These are phyloP conservation scores for Solanum pimpinellifolium DNA, from an alignment of 257 asterid species.

Conservation along the genomic window DNA sequence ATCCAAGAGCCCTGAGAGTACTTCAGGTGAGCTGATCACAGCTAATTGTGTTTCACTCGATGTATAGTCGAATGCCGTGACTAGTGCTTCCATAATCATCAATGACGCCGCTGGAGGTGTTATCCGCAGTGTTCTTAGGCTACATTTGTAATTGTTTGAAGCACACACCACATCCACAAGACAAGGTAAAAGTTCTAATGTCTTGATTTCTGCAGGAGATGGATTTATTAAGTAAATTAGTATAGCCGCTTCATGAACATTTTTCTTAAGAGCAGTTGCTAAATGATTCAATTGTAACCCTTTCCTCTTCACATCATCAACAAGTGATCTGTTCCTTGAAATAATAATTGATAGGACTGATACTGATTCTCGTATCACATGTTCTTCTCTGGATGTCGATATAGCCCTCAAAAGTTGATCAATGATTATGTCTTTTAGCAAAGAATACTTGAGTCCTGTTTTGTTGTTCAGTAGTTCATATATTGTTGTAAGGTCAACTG, in stretches of 20 bases:
- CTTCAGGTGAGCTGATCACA: slow-evolving; percentile 61
- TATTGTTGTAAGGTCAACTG: slow-evolving; percentile 54
- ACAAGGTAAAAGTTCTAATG: slow-evolving; percentile 66
- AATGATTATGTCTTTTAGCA: slow-evolving; percentile 63
- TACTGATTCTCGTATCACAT: slow-evolving; percentile 58
- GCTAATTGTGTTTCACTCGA: slow-evolving; percentile 59
- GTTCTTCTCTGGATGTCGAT: slow-evolving; percentile 60
- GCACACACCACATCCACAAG: slow-evolving; percentile 71
- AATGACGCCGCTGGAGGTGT: slow-evolving; percentile 84
- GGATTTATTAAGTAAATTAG: slow-evolving; percentile 71
- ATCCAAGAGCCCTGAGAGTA: slow-evolving; percentile 57
- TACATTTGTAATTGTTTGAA: slow-evolving; percentile 38
- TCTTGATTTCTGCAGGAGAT: slow-evolving; percentile 66
- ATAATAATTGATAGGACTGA: slow-evolving; percentile 63
- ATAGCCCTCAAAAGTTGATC: slow-evolving; percentile 70
- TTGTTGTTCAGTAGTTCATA: slow-evolving; percentile 45
- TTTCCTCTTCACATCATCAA: slow-evolving; percentile 63
- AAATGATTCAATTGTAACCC: slow-evolving; percentile 65
- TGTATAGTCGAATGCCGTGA: slow-evolving; percentile 57
- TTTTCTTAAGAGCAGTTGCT: slow-evolving; percentile 69
- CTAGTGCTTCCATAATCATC: slow-evolving; percentile 69
- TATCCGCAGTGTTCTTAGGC: slow-evolving; percentile 21
- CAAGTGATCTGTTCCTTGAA: slow-evolving; percentile 34
- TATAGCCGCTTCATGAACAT: slow-evolving; percentile 73
- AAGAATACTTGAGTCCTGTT: slow-evolving; percentile 61